A percentile compares a stretch with the other conserved stretches of the same genome.
Conservation (phyloP, 768 basidiomycete species). For the Phylloporus arenicola region DNA sequence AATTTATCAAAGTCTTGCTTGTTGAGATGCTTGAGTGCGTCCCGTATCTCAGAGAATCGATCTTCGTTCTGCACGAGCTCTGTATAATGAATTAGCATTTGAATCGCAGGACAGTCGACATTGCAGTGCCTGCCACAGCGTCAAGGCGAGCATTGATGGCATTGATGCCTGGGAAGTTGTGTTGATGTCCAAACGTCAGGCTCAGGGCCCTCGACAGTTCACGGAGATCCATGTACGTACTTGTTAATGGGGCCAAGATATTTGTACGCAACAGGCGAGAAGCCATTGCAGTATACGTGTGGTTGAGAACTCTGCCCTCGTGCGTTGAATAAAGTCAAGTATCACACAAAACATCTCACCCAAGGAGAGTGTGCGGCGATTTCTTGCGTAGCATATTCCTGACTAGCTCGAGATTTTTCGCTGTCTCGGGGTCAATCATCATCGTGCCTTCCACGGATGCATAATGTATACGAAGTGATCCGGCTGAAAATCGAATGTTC, state of each 20-base stretch:
- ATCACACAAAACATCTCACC: conserved; percentile 38
- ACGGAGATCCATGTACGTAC: conserved; percentile 41
- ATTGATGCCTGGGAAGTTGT: conserved; percentile 25
- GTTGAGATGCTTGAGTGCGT: conserved; percentile 64
- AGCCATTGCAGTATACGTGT: conserved; percentile 90
- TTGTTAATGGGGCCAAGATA: conserved; percentile 75
- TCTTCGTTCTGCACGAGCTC: conserved; percentile 78
- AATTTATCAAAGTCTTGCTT: conserved; percentile 88
- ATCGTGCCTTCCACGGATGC: conserved; percentile 84
- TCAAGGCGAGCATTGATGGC: conserved; percentile 80
- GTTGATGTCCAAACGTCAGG: neutral
- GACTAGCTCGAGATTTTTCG: conserved; percentile 84
- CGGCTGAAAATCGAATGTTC: conserved; percentile 63
- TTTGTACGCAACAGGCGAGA: conserved; percentile 72
- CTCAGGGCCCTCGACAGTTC: neutral
- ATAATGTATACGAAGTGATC: conserved; percentile 71
- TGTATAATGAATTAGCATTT: conserved; percentile 24
- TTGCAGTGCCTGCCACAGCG: conserved; percentile 65
- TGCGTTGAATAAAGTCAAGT: neutral
- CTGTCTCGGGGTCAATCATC: conserved; percentile 90
- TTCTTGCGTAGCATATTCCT: conserved; percentile 65
- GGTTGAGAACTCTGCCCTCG: conserved; percentile 55
- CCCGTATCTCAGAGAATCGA: conserved; percentile 58
- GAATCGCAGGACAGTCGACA: neutral
- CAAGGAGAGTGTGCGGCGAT: conserved; percentile 71